Conservation (phyloP, 2,329 filamentous ascomycete species). For the Aspergillus sp. region DNA sequence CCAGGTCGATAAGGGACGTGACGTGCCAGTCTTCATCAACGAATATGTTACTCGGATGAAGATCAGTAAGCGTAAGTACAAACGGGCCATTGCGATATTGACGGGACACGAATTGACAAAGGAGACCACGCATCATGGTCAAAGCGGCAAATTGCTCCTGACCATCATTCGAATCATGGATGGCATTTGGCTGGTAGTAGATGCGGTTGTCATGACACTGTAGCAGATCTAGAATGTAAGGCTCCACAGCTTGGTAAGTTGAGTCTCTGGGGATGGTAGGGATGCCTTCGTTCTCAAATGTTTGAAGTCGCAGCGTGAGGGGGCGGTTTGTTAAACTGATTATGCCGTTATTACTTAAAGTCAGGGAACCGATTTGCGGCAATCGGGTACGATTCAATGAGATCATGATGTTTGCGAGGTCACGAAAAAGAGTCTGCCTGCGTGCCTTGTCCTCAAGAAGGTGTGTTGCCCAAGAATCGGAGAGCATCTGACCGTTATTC, state of each 20-base stretch:
- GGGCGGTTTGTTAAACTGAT: conserved; percentile 23
- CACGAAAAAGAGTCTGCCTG: conserved; percentile 12
- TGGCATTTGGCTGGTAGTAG: conserved; percentile 27
- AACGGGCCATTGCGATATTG: conserved; percentile 36
- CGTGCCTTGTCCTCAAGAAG: conserved; percentile 9
- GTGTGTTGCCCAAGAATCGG: conserved; percentile 6
- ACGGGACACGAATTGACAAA: conserved; percentile 23
- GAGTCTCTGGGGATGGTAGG: conserved; percentile 21
- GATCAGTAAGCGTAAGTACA: conserved; percentile 36
- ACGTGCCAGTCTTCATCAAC: conserved; percentile 36
- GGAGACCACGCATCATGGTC: conserved; percentile 27
- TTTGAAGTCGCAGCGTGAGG: conserved; percentile 22
- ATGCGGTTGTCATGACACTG: conserved; percentile 26
- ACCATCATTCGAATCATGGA: conserved; percentile 20
- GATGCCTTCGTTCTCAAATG: conserved; percentile 25
- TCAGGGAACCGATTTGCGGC: conserved; percentile 32
- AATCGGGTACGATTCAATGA: conserved; percentile 17
- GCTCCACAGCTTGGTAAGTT: conserved; percentile 23
- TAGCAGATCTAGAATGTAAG: conserved; percentile 26
- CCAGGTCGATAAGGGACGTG: conserved; percentile 34
- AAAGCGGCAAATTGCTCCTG: conserved; percentile 27
- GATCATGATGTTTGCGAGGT: conserved; percentile 13
- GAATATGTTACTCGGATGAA: conserved; percentile 41
- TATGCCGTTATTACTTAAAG: conserved; percentile 23
- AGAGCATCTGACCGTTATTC: conserved; percentile 12